Evolutionary conservation across 495 filamentous ascomycete genomes (phyloP), one percentile per base, ranked within the genome.

Genomic region (Tirmania nivea): DNA sequence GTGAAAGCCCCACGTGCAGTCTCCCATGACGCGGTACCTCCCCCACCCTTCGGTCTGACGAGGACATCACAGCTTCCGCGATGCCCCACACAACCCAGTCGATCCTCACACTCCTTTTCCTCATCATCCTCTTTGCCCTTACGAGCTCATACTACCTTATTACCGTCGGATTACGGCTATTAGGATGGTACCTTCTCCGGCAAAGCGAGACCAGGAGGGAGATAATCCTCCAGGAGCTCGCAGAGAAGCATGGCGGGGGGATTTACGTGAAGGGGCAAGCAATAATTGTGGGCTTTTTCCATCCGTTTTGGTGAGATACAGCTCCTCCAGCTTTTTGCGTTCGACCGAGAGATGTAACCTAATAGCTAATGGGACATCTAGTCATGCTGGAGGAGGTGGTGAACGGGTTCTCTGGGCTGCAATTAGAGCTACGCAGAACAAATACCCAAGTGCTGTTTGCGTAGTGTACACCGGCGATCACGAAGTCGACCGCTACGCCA

Each of bases 391-490:
- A 31, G 90, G 90, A 35, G 90, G 90, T 42, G 90, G 92, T 55
- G 90, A 97, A 69, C 76, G 90, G 65, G 92, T 97, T 34, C 77
- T 97, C 45, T 97, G 90, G 87, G 89, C 88, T 57, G 90, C 92
- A 10, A 81, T 97, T 52, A 79, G 81, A 59, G 85, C 92, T 34
- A 94, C 86, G 6, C 90, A 95, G 68, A 76, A 78, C 55, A 78
- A 84, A 56, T 93, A 84, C 79, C 89, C 88, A 4, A 80, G 81
- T 49, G 86, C 86, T 21, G 79, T 86, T 57, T 90, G 86, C 61
- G 75, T 84, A 5, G 84, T 96, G 25, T 97, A 96, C 60, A 96
- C 90, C 0, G 90, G 92, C 25, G 92, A 97, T 61, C 83, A 89
- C 63, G 84, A 88, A 58, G 82, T 81, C 34, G 76, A 76, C 66